These are phyloP conservation scores for Neurospora discreta DNA, from an alignment of 495 filamentous ascomycete genomes.

Conservation along the genomic window DNA sequence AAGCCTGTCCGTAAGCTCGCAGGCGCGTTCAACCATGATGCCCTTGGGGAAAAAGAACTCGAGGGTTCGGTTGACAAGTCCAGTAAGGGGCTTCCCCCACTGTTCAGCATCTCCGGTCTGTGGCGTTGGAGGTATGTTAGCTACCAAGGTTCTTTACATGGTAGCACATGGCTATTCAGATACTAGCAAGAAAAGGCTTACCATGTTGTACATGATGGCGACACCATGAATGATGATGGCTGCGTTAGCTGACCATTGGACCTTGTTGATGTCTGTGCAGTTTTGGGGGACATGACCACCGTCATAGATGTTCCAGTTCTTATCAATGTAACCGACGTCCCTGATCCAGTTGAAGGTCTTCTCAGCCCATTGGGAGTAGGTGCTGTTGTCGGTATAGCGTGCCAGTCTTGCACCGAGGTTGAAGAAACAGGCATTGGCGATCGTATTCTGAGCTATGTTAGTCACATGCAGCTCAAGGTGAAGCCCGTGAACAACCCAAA, in stretches of 20 bases:
- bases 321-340: conserved; percentile 37
- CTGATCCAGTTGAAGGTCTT: conserved; percentile 58
- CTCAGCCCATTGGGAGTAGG: conserved; percentile 60
- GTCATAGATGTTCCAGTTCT: conserved; percentile 46
- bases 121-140: conserved; percentile 2
- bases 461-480: background rate
- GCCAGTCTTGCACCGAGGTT: conserved; percentile 62
- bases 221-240: conserved; percentile 55
- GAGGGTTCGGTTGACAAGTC: conserved; percentile 41
- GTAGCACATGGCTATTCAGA: background rate
- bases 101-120: conserved; percentile 37
- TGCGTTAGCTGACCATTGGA: conserved; percentile 64
- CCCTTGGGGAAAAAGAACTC: conserved; percentile 42
- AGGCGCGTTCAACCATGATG: conserved; percentile 55
- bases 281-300: conserved; percentile 39
- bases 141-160: background rate
- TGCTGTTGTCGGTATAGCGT: conserved; percentile 57
- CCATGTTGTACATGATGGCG: conserved; percentile 59
- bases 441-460: conserved; percentile 37
- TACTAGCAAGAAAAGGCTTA: conserved; percentile 19
- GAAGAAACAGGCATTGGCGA: conserved; percentile 58
- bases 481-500: background rate
- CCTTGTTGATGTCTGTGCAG: conserved; percentile 36
- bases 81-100: conserved; percentile 43
- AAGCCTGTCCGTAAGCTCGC: conserved; percentile 38